Percentiles rank a stretch among this genome's conserved stretches.
phyloP scores from a whole-genome alignment of 176 grass and related monocot species.

The Triticum monococcum region DNA sequence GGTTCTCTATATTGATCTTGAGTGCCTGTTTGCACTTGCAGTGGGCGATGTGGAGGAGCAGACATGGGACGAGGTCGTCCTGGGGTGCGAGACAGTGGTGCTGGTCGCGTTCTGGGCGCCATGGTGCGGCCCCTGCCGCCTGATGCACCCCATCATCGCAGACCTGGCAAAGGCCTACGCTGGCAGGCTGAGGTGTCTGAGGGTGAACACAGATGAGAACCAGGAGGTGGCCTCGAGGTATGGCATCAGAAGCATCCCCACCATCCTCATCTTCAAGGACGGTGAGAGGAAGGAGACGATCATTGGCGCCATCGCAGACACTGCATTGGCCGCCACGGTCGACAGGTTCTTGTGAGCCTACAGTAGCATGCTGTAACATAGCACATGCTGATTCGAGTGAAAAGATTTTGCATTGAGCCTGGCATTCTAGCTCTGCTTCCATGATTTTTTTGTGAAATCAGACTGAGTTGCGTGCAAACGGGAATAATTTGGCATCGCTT shows the following conservation, averaged over 20 bases:
- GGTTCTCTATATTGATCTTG: background rate
- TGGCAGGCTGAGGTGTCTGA: conserved; percentile 44
- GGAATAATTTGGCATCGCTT: background rate
- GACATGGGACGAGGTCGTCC: conserved; percentile 41
- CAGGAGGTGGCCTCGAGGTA: conserved; percentile 38
- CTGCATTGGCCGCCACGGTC: conserved; percentile 23
- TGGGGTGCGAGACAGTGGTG: conserved; percentile 31
- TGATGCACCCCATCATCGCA: conserved; percentile 51
- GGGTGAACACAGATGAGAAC: conserved; percentile 55
- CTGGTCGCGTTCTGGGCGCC: conserved; percentile 72
- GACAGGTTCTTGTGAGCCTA: conserved; percentile 39
- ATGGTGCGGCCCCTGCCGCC: conserved; percentile 68
- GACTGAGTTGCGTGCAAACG: background rate
- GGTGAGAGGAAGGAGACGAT: conserved; percentile 61
- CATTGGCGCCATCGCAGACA: conserved; percentile 42
- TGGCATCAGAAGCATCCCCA: conserved; percentile 70
- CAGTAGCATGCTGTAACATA: background rate
- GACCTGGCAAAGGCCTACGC: conserved; percentile 44
- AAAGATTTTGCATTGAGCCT: background rate
- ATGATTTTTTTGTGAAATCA: background rate
- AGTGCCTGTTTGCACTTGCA: background rate
- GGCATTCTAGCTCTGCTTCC: background rate
- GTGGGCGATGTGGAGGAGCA: conserved; percentile 43
- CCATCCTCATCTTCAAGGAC: conserved; percentile 58
- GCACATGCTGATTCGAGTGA: background rate